A percentile compares a stretch with the other conserved stretches of the same genome.
These are phyloP conservation scores for Epichloe festucae DNA, from an alignment of 2,329 filamentous ascomycete genomes.

Conservation along the genomic window DNA sequence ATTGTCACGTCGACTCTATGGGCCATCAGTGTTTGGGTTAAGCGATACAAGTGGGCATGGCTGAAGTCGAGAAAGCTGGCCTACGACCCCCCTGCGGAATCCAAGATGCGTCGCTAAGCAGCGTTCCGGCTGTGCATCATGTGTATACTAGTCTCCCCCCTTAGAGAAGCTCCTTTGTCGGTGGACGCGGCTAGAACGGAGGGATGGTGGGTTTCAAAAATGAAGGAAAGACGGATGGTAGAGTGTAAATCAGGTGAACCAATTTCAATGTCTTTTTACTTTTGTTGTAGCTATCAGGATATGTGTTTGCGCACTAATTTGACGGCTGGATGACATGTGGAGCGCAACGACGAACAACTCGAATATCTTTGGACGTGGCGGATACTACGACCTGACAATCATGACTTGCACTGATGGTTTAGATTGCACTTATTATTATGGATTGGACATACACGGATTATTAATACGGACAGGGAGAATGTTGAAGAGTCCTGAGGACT, in stretches of 20 bases:
- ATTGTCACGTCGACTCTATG: slow-evolving; percentile 67
- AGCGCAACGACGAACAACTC: no score
- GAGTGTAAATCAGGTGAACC: slow-evolving; percentile 39
- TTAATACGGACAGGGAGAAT: no score
- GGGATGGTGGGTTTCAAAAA: slow-evolving; percentile 16
- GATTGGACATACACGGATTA: no score
- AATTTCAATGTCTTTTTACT: slow-evolving; percentile 24
- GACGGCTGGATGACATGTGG: no score
- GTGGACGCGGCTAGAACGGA: slow-evolving; percentile 28
- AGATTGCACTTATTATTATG: no score
- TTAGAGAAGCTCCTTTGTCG: slow-evolving; percentile 30
- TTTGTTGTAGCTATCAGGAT: slow-evolving; percentile 3
- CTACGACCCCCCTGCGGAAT: slow-evolving; percentile 62
- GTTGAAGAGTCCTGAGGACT: no score
- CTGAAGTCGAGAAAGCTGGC: slow-evolving; percentile 91
- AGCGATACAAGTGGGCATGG: slow-evolving; percentile 98
- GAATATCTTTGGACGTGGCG: no score
- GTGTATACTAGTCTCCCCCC: slow-evolving; percentile 28
- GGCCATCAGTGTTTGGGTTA: slow-evolving; percentile 88
- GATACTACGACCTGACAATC: no score
- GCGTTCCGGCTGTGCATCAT: slow-evolving; percentile 14
- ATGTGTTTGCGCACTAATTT: no score
- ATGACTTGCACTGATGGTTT: no score
- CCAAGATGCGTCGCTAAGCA: slow-evolving; percentile 35
- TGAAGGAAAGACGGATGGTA: slow-evolving; percentile 21